A percentile compares a stretch with the other conserved stretches of the same genome.
Evolutionary conservation across 768 basidiomycete genomes (phyloP).

Genomic region (Boletus barrowsii): DNA sequence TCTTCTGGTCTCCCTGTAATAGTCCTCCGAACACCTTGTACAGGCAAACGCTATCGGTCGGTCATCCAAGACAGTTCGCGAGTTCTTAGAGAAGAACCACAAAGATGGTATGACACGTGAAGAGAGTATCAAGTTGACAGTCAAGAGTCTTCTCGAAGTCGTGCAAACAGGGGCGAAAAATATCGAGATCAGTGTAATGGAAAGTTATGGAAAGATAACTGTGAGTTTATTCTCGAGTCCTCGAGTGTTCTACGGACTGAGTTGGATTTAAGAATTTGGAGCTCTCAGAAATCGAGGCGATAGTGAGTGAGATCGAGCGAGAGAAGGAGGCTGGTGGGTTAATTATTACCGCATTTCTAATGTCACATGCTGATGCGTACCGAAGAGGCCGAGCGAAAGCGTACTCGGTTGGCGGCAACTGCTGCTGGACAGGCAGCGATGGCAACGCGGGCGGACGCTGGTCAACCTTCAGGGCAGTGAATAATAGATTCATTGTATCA

Average conservation of each 20-base stretch:
- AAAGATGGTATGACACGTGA: slow-evolving; percentile 86
- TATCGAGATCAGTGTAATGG: slow-evolving; percentile 98
- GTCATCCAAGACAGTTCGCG: slow-evolving; percentile 96
- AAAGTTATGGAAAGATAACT: slow-evolving; percentile 88
- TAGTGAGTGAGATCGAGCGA: slow-evolving; percentile 90
- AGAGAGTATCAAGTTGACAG: slow-evolving; percentile 90
- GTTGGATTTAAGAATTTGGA: slow-evolving; percentile 66
- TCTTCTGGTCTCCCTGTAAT: not conserved
- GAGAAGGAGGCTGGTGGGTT: slow-evolving; percentile 91
- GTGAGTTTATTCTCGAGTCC: slow-evolving; percentile 40
- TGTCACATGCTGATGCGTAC: slow-evolving; percentile 1
- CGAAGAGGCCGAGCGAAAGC: slow-evolving; percentile 92
- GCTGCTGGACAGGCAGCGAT: slow-evolving; percentile 90
- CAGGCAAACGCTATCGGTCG: slow-evolving; percentile 98
- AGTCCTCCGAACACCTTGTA: not conserved
- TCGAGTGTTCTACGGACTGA: not conserved
- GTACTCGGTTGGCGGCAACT: slow-evolving; percentile 84
- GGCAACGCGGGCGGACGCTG: slow-evolving; percentile 50
- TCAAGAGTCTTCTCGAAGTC: slow-evolving; percentile 94
- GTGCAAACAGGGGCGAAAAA: slow-evolving; percentile 99
- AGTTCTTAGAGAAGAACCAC: slow-evolving; percentile 98
- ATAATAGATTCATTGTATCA: slow-evolving; percentile 14
- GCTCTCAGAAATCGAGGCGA: slow-evolving; percentile 82
- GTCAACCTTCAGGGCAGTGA: slow-evolving; percentile 37
- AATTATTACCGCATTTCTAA: not conserved